These are phyloP conservation scores for Nemania serpens DNA, from an alignment of 2,329 filamentous ascomycete genomes.

Conservation along the genomic window DNA sequence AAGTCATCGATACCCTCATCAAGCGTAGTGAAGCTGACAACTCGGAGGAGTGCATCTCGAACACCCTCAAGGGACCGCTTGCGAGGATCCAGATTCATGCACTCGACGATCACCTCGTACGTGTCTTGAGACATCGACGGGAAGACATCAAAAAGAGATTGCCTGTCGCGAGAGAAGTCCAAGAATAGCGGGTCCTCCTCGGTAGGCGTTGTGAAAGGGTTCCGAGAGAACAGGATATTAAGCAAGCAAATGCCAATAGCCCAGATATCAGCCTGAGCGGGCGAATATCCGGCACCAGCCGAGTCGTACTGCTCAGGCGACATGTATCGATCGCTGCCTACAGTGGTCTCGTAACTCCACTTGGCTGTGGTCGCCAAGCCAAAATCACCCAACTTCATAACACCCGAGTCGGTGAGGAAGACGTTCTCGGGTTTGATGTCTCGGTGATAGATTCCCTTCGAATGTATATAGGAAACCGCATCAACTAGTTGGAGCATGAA, in stretches of 20 bases:
- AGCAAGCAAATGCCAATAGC: slow-evolving; percentile 94
- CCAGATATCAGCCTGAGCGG: slow-evolving; percentile 94
- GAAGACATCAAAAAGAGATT: slow-evolving; percentile 97
- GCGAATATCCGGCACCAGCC: slow-evolving; percentile 83
- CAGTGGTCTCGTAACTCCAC: slow-evolving; percentile 90
- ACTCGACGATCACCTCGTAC: slow-evolving; percentile 89
- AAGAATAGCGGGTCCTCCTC: slow-evolving; percentile 90
- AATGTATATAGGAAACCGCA: slow-evolving; percentile 88
- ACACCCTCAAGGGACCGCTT: slow-evolving; percentile 82
- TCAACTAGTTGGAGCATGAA: slow-evolving; percentile 96
- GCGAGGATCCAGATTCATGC: slow-evolving; percentile 86
- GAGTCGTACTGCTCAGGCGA: slow-evolving; percentile 97
- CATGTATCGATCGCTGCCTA: slow-evolving; percentile 99
- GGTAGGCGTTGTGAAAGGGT: slow-evolving; percentile 90
- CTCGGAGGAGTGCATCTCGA: slow-evolving; percentile 76
- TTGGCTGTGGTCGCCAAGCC: slow-evolving; percentile 86
- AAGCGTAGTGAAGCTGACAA: slow-evolving; percentile 89
- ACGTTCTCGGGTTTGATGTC: slow-evolving; percentile 99
- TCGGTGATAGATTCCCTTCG: slow-evolving; percentile 89
- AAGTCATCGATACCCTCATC: slow-evolving; percentile 94
- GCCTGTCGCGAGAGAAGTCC: slow-evolving; percentile 91
- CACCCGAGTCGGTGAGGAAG: slow-evolving; percentile 82
- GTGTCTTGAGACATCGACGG: slow-evolving; percentile 98
- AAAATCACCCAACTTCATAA: slow-evolving; percentile 97
- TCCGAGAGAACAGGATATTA: slow-evolving; percentile 95